phyloP scores from a whole-genome alignment of 202 grass and related monocot species.

The Bolboschoenoplectus hybrid region DNA sequence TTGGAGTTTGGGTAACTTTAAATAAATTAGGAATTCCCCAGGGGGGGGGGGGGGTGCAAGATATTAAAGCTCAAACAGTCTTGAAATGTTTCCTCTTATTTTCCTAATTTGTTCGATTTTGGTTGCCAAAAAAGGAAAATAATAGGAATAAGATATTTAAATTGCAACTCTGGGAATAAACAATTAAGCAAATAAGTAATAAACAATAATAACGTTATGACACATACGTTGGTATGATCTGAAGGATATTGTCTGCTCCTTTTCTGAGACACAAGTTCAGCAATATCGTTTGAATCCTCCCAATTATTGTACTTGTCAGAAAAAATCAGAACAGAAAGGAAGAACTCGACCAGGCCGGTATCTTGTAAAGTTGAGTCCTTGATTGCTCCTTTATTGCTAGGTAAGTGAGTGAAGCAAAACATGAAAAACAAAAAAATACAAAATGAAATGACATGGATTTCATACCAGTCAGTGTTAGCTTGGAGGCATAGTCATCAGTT shows the following conservation, averaged over 20 bases:
- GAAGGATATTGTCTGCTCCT: constrained; percentile 54
- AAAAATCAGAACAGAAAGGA: constrained; percentile 63
- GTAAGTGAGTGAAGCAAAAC: constrained; percentile 32
- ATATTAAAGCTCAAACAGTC: background rate
- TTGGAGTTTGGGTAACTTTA: too few species aligned
- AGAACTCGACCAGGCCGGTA: constrained; percentile 47
- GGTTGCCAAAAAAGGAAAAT: background rate
- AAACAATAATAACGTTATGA: background rate
- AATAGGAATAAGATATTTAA: background rate
- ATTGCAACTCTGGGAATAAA: background rate
- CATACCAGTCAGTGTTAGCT: constrained; percentile 61
- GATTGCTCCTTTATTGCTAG: constrained; percentile 54
- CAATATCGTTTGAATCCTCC: constrained; percentile 43
- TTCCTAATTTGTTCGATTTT: background rate
- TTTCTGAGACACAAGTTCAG: constrained; percentile 23
- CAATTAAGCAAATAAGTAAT: background rate
- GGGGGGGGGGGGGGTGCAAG: background rate
- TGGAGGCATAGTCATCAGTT: constrained; percentile 46
- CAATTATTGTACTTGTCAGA: constrained; percentile 51
- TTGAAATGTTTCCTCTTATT: background rate
- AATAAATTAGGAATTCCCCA: too few species aligned
- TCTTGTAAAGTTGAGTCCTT: constrained; percentile 58
- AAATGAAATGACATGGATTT: constrained; percentile 36
- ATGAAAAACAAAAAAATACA: constrained; percentile 23
- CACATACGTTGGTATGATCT: constrained; percentile 74